Base-by-base conservation (phyloP, 108 stramenopile species). In the Nitzschia palea region DNA sequence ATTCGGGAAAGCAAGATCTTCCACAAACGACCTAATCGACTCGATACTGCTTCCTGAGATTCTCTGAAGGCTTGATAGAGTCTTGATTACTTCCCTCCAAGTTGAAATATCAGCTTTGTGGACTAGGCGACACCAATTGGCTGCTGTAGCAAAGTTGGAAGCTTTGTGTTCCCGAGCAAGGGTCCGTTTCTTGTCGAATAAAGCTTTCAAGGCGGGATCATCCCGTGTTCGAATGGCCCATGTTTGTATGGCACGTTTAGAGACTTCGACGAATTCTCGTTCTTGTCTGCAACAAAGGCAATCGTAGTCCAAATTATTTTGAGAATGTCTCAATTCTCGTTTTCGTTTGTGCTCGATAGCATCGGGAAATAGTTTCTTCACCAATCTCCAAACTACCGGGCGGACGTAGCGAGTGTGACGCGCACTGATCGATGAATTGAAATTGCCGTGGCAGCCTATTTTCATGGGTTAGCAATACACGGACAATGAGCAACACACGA, bases 301-400 rank as follows among this genome's bases (percentile, higher is more conserved):
- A 10, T 55, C 68, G 44, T 65, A 35, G 68, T 59, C 44, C 29
- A 40, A 35, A 12, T 47, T 43, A 18, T 56, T 42, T 25, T 55
- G 42, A 23, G 27, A 36, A 25, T 42, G 62, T 4, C 62, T 45
- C 33, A 55, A 26, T 1, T 15, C 48, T 27, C 62, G 34, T 5
- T 44, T 36, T 17, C 26, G 14, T 36, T 67, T 75, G 44, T 69
- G 67, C 52, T 71, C 70, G 29, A 79, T 78, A 26, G 90, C 79
- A 44, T 78, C 42, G 18, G 90, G 90, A 52, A 86, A 88, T 3
- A 86, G 37, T 29, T 69, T 53, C n/a, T 62, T 62, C 26, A 91
- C 60, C 37, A 73, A 71, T 1, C 15, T 28, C 90, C 90, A 91
- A 10, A 74, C 56, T 27, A 62, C 9, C 25, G 22, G 43, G 3